These are phyloP conservation scores for Aphanomyces stellatus DNA, from an alignment of 352 stramenopile genomes.

Conservation along the genomic window DNA sequence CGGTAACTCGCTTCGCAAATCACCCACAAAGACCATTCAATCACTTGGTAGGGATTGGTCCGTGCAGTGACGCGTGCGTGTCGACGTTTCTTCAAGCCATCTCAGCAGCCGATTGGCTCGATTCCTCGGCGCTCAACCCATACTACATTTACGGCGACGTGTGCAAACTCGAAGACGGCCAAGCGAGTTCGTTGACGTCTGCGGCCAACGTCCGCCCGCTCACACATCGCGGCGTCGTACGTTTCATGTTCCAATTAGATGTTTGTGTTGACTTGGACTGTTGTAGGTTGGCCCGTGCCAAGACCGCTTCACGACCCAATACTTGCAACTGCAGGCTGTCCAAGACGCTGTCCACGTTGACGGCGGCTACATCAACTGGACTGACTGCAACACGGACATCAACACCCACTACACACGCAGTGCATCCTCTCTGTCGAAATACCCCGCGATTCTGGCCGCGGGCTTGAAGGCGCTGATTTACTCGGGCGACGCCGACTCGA, in stretches of 20 bases:
- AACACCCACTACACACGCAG: constrained; percentile 32
- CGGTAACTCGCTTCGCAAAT: constrained; percentile 29
- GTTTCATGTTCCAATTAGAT: too few species aligned
- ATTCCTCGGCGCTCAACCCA: too few species aligned
- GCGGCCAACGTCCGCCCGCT: neutral
- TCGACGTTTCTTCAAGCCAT: too few species aligned
- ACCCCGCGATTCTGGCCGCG: constrained; percentile 38
- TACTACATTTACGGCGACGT: constrained; percentile 76
- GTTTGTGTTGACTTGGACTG: too few species aligned
- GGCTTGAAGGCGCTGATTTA: constrained; percentile 49
- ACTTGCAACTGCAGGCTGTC: constrained; percentile 40
- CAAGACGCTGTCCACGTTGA: constrained; percentile 46
- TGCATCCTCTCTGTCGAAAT: constrained; percentile 48
- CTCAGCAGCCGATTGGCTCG: too few species aligned
- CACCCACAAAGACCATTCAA: neutral
- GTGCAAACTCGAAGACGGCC: neutral
- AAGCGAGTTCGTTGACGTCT: constrained; percentile 27
- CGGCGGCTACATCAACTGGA: constrained; percentile 37
- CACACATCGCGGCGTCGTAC: constrained; percentile 48
- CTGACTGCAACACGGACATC: constrained; percentile 43
- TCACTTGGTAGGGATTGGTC: too few species aligned
- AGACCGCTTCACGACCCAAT: constrained; percentile 37
- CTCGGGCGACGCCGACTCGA: constrained; percentile 52
- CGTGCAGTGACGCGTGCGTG: too few species aligned
- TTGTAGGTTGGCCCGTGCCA: constrained; percentile 44